These are phyloP conservation scores for Chlorella vulgaris DNA, from an alignment of 139 green algal genomes.

Conservation along the genomic window DNA sequence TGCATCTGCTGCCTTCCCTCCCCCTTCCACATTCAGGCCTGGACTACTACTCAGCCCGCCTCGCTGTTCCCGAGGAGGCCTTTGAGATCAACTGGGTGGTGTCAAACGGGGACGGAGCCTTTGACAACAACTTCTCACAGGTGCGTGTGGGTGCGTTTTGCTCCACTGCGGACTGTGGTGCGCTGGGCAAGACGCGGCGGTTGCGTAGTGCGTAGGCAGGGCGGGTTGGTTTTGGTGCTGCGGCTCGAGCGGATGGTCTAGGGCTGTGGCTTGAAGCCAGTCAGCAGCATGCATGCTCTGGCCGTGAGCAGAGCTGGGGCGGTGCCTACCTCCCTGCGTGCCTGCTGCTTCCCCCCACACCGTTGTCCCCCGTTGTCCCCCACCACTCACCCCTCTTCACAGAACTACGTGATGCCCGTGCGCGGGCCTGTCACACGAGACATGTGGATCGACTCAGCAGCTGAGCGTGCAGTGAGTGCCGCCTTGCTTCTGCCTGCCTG, in stretches of 20 bases:
- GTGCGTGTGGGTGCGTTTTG: not conserved
- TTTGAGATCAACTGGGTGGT: conserved; percentile 89
- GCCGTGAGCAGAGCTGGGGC: too few species aligned
- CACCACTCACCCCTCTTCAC: not conserved
- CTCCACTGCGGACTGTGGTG: not conserved
- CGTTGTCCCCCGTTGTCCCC: too few species aligned
- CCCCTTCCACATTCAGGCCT: conserved; percentile 5
- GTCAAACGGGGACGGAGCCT: conserved; percentile 60
- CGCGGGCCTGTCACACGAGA: conserved; percentile 56
- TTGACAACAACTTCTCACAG: conserved; percentile 60
- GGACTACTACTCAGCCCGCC: conserved; percentile 57
- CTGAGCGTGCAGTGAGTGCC: conserved; percentile 44
- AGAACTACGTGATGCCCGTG: conserved; percentile 67
- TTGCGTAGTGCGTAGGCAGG: not conserved
- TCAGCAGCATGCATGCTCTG: too few species aligned
- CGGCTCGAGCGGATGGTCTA: not conserved
- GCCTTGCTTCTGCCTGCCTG: not conserved
- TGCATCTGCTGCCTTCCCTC: too few species aligned
- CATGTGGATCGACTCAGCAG: conserved; percentile 56
- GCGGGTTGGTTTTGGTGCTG: not conserved
- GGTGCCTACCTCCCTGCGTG: not conserved
- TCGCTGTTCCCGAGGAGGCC: conserved; percentile 61
- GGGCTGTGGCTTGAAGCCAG: too few species aligned
- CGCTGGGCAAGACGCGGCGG: not conserved
- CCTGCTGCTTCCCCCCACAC: too few species aligned